Base-by-base conservation (phyloP, 2,329 filamentous ascomycete species). In the Acephala macrosclerotiorum region DNA sequence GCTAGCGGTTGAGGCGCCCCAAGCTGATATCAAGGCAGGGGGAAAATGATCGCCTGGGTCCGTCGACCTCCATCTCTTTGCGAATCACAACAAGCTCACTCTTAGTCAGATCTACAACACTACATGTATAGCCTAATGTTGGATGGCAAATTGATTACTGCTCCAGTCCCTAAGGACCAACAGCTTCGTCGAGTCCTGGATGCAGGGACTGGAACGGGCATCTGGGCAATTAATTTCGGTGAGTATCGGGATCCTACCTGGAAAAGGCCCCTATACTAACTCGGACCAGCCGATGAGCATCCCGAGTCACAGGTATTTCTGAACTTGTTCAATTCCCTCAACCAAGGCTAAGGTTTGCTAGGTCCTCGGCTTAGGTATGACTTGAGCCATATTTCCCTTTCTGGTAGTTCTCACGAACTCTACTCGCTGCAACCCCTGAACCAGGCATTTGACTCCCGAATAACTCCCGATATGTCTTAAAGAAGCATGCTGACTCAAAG, bases 91-190 rank as follows among this genome's bases (percentile, higher is more conserved):
- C n/a, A n/a, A n/a, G n/a, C n/a, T 3, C 38, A 42, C 38, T 42
- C 18, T 6, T n/a, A 42, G 4, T 5, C 38, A 42, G 77, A 80
- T 62, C 66, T 80, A 0, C 78, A 80, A 66, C 79, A 80, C 61
- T 74, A 79, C 26, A 67, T 79, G 0, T 78, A 77, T 40, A 59
- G 69, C 0, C 68, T 80, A 14, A 79, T 77, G 0, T 70, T 78
- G n/a, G 72, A 75, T 0, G 73, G 73, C 22, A 75, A 75, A 49
- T 71, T 79, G 0, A 75, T 68, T 38, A 58, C 74, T 0, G 70
- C 69, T 1, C 79, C 79, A 0, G 40, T 69, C 8, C 42, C 47
- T n/a, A 64, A 64, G 7, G 66, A 74, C 1, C 73, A 56, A 20
- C 72, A 71, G 0, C 58, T 68, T 16, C 58, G 67, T 58, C 42